phyloP scores from a whole-genome alignment of 768 basidiomycete species.

The Neoboletus brunneissimus region DNA sequence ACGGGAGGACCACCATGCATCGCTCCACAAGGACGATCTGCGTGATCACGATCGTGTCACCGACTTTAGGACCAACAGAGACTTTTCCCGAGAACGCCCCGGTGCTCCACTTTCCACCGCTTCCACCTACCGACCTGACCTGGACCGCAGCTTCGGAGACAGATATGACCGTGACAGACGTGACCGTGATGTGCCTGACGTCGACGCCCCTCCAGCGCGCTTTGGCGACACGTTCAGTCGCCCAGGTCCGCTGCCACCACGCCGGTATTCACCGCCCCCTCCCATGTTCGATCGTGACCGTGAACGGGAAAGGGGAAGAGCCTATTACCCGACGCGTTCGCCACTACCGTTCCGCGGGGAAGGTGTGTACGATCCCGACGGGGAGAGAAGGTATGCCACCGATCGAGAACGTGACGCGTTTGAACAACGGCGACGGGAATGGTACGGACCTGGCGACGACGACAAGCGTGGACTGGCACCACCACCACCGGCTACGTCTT shows the following conservation, averaged over 20 bases:
- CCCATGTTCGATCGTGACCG: conserved; percentile 36
- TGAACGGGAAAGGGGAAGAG: conserved; percentile 27
- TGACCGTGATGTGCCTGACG: conserved; percentile 37
- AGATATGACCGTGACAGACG: conserved; percentile 34
- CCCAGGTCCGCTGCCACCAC: conserved; percentile 7
- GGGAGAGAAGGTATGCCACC: conserved; percentile 33
- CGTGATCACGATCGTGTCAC: conserved; percentile 27
- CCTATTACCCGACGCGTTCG: conserved; percentile 32
- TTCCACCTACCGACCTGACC: conserved; percentile 40
- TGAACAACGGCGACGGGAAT: conserved; percentile 29
- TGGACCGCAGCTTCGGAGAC: conserved; percentile 35
- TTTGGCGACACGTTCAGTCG: conserved; percentile 35
- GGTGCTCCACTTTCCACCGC: conserved; percentile 5
- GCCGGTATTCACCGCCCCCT: conserved; percentile 27
- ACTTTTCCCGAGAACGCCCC: conserved; percentile 37
- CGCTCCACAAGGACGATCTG: conserved; percentile 27
- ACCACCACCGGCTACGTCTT: conserved; percentile 11
- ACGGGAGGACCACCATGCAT: conserved; percentile 36
- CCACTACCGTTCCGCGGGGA: conserved; percentile 28
- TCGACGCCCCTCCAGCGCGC: conserved; percentile 33
- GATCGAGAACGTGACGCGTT: conserved; percentile 34
- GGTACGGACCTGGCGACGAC: conserved; percentile 38
- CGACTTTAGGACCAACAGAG: conserved; percentile 30
- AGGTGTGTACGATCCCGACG: conserved; percentile 32
- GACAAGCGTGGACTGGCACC: conserved; percentile 34